A percentile compares a stretch with the other conserved stretches of the same genome.
These are phyloP conservation scores for Phoenix roebelenii DNA, from an alignment of 176 grass and related monocot species.

Conservation along the genomic window DNA sequence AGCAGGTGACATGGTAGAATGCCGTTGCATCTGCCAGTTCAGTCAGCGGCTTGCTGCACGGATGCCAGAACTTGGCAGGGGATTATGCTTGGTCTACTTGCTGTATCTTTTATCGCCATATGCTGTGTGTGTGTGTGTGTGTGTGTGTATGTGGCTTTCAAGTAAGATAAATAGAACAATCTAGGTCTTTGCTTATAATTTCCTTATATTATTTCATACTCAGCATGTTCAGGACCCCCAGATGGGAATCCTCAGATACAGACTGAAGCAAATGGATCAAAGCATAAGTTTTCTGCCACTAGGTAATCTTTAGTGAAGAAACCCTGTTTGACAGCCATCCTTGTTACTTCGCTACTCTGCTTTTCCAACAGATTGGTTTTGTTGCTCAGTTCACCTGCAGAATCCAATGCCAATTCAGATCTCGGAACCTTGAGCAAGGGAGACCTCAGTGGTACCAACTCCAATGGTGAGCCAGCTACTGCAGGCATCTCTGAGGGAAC, in stretches of 20 bases:
- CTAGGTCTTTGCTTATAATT: no score
- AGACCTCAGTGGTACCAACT: conserved; percentile 45
- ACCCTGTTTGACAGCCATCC: neutral
- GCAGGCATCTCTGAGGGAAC: neutral
- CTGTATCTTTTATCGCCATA: no score
- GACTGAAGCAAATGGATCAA: conserved; percentile 24
- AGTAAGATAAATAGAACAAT: no score
- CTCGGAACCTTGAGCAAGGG: conserved; percentile 42
- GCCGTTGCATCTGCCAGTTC: no score
- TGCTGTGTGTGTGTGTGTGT: no score
- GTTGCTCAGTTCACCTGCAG: conserved; percentile 32
- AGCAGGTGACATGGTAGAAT: no score
- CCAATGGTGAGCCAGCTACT: conserved; percentile 11
- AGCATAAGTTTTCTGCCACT: conserved; percentile 26
- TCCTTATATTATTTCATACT: conserved; percentile 1
- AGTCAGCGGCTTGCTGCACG: no score
- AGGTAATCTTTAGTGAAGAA: conserved; percentile 29
- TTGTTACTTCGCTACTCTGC: neutral
- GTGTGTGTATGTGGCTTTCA: no score
- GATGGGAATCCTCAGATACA: conserved; percentile 2
- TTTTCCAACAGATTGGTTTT: neutral
- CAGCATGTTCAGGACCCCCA: conserved; percentile 17
- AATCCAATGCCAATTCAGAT: conserved; percentile 44
- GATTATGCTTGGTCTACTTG: no score
- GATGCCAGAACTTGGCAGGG: no score